Evolutionary conservation across 2,329 filamentous ascomycete genomes (phyloP), one percentile per base, ranked within the genome.

Genomic region (Colletotrichum sansevieriae): DNA sequence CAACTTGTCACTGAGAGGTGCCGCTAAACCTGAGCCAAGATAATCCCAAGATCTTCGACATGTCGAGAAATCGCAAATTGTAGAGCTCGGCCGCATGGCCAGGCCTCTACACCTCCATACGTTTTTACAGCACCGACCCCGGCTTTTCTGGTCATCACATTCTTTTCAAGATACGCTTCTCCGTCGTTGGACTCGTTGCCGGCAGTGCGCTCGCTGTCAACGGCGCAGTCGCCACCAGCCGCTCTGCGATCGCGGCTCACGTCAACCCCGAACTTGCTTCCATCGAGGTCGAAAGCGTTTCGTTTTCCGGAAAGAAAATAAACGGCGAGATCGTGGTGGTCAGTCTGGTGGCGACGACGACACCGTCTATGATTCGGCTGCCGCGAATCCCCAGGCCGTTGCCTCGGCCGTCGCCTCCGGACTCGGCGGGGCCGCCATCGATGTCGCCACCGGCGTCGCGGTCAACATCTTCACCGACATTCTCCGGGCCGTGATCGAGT

Each of bases 191-290:
- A 15, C 13, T 55, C 41, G 4, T 62, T 29, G n/a, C 46, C 11
- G 51, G 33, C 41, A 62, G 57, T 13, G 41, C 63, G 5, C 57
- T 66, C 20, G 63, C 60, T n/a, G 60, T 56, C 49, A 56, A 66
- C 12, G 63, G 49, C 33, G 57, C 63, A 4, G 49, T 22, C 7
- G 12, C 56, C 15, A 35, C 49, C 10, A 15, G 29, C 2, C 7
- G 4, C 35, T 20, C 29, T 33, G n/a, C 55, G 7, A n/a, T 54
- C 18, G 15, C 46, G 22, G 47, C 51, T 18, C 49, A 35, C 33
- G 44, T 33, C 22, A 65, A 65, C 44, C 62, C 54, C 22, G 62
- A 58, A 18, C 43, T 54, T 12, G n/a, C 43, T 25, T 37, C 54
- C 37, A 46, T 46, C 22, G 44, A 58, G 0, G 46, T 61, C 13